Evolutionary conservation across 2,329 filamentous ascomycete species (phyloP).

Genomic region (Aspergillus puulaauensis): DNA sequence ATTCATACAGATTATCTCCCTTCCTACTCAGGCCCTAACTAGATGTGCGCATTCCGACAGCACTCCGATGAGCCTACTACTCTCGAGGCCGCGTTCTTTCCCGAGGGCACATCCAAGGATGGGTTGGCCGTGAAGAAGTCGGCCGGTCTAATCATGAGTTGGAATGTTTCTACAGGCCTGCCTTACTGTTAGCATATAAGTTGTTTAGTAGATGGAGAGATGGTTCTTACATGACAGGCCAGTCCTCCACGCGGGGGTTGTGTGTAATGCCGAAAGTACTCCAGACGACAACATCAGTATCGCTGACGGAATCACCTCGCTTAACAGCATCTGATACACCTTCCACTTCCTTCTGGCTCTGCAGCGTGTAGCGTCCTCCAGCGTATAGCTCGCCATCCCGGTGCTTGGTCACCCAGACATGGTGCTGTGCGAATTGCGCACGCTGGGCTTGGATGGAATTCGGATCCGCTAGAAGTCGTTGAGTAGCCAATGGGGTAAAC

Average conservation of each 20-base stretch:
- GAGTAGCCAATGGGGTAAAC: slow-evolving; percentile 55
- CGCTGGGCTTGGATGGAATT: slow-evolving; percentile 52
- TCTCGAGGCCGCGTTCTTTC: slow-evolving; percentile 33
- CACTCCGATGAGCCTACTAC: slow-evolving; percentile 30
- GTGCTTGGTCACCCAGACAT: slow-evolving; percentile 56
- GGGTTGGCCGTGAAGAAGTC: slow-evolving; percentile 58
- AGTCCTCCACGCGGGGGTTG: slow-evolving; percentile 46
- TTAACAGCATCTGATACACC: slow-evolving; percentile 35
- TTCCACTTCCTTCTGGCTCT: slow-evolving; percentile 44
- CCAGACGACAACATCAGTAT: slow-evolving; percentile 47
- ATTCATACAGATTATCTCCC: slow-evolving; percentile 5
- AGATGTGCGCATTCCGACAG: slow-evolving; percentile 34
- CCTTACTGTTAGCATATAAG: slow-evolving; percentile 8
- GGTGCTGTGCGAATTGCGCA: slow-evolving; percentile 56
- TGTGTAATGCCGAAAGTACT: slow-evolving; percentile 47
- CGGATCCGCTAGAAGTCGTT: slow-evolving; percentile 56
- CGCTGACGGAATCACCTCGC: slow-evolving; percentile 32
- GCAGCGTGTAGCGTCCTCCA: slow-evolving; percentile 56
- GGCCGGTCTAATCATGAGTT: slow-evolving; percentile 47
- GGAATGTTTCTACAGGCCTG: slow-evolving; percentile 39
- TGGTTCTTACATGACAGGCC: slow-evolving; percentile 42
- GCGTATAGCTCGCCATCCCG: slow-evolving; percentile 54
- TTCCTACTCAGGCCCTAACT: background rate
- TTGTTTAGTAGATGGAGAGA: background rate
- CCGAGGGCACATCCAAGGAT: slow-evolving; percentile 52